Evolutionary conservation across 768 basidiomycete species (phyloP).

Genomic region (Lenzites betulinus): DNA sequence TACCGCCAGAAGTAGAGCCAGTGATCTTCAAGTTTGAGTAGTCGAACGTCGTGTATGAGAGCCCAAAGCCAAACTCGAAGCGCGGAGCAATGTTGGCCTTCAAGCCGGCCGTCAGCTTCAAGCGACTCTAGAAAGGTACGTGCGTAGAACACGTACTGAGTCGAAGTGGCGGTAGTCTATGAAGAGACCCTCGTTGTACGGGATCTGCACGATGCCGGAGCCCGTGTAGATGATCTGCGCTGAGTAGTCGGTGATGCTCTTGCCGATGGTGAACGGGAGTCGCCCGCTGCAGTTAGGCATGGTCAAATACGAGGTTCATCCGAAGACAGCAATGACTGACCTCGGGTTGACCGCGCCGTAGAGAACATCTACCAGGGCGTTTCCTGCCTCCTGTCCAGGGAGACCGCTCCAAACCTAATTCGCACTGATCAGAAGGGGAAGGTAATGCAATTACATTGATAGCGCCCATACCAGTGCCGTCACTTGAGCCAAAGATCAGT

Average conservation of each 20-base stretch:
- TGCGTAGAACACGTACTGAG: slow-evolving; percentile 18
- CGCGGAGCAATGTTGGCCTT: slow-evolving; percentile 71
- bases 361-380: slow-evolving; percentile 73
- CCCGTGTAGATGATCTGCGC: slow-evolving; percentile 40
- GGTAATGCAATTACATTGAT: background rate
- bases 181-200: slow-evolving; percentile 59
- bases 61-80: slow-evolving; percentile 86
- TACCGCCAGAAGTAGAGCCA: slow-evolving; percentile 32
- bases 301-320: background rate
- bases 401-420: slow-evolving; percentile 50
- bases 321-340: background rate
- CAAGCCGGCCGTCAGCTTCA: background rate
- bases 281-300: slow-evolving; percentile 42
- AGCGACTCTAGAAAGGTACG: too few relatives aligned
- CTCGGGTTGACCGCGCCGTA: slow-evolving; percentile 77
- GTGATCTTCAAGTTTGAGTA: slow-evolving; percentile 61
- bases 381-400: slow-evolving; percentile 75
- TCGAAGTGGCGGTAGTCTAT: slow-evolving; percentile 44
- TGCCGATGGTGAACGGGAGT: slow-evolving; percentile 75
- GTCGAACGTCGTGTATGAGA: slow-evolving; percentile 80
- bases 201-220: slow-evolving; percentile 45
- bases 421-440: too few relatives aligned
- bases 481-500: background rate
- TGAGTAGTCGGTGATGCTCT: slow-evolving; percentile 52
- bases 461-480: slow-evolving; percentile 3